Conservation (phyloP, 306 rosid genomes). For the Vicia faba region DNA sequence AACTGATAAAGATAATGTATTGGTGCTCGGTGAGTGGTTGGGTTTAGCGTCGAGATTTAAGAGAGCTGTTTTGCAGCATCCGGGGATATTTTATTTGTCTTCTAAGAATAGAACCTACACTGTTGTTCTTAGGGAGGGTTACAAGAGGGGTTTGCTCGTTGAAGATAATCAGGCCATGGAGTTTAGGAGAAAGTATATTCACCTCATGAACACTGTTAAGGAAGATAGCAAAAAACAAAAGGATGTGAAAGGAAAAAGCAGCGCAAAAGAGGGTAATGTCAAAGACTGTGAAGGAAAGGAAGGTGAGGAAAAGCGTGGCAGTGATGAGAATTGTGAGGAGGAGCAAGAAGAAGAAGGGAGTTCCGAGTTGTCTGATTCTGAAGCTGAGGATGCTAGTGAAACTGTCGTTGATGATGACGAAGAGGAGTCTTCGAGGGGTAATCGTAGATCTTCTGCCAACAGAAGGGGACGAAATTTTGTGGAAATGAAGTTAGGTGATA, state of each 20-base stretch:
- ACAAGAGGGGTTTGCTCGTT: constrained; percentile 71
- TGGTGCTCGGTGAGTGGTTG: constrained; percentile 67
- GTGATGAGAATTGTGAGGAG: constrained; percentile 38
- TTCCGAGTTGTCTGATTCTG: constrained; percentile 41
- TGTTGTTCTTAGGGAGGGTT: constrained; percentile 74
- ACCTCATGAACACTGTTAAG: constrained; percentile 60
- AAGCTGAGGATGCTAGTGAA: constrained; percentile 47
- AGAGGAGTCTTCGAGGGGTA: constrained; percentile 30
- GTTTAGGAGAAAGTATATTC: constrained; percentile 68
- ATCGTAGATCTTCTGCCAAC: constrained; percentile 26
- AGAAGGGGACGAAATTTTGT: constrained; percentile 29
- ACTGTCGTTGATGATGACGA: constrained; percentile 33
- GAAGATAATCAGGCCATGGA: constrained; percentile 55
- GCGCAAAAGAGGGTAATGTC: neutral
- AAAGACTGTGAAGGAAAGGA: constrained; percentile 22
- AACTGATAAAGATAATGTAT: constrained; percentile 62
- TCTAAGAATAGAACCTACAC: constrained; percentile 70
- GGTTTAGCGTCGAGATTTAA: constrained; percentile 78
- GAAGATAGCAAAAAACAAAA: constrained; percentile 47
- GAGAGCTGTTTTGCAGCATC: constrained; percentile 70
- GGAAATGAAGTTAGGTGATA: constrained; percentile 29
- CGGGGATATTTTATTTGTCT: constrained; percentile 80
- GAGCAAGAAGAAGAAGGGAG: constrained; percentile 35
- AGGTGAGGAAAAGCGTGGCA: constrained; percentile 28
- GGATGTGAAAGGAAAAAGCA: constrained; percentile 26